Conservation (phyloP, 2,329 filamentous ascomycete genomes). For the Xylaria digitata region DNA sequence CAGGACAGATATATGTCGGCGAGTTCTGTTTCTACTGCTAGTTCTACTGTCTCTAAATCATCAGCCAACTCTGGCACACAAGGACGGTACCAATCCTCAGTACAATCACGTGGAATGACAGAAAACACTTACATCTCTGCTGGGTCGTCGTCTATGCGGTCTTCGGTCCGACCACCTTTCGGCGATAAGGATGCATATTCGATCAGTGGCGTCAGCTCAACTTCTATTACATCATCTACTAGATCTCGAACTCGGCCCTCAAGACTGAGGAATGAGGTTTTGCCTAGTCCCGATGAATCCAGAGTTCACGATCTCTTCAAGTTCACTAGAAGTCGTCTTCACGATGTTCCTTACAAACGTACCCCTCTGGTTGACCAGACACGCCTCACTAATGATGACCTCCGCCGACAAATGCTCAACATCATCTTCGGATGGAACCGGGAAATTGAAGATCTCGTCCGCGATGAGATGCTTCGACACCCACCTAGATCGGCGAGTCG, state of each 20-base stretch:
- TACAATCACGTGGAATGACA: slow-evolving; percentile 65
- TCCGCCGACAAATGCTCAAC: slow-evolving; percentile 89
- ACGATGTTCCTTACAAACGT: slow-evolving; percentile 83
- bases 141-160: slow-evolving; percentile 68
- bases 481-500: slow-evolving; percentile 77
- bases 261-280: slow-evolving; percentile 81
- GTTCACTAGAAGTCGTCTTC: slow-evolving; percentile 81
- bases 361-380: slow-evolving; percentile 68
- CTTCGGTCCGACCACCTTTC: slow-evolving; percentile 51
- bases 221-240: slow-evolving; percentile 62
- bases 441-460: slow-evolving; percentile 82
- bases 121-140: slow-evolving; percentile 77
- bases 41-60: slow-evolving; percentile 68
- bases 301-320: slow-evolving; percentile 85
- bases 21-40: slow-evolving; percentile 74
- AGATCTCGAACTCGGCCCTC: slow-evolving; percentile 67
- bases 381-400: slow-evolving; percentile 78
- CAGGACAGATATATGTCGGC: slow-evolving; percentile 71
- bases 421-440: slow-evolving; percentile 96
- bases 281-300: slow-evolving; percentile 80
- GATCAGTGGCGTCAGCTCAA: slow-evolving; percentile 61
- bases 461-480: slow-evolving; percentile 85
- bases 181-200: slow-evolving; percentile 66
- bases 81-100: slow-evolving; percentile 62
- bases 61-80: slow-evolving; percentile 66